Evolutionary conservation across 2,329 filamentous ascomycete species (phyloP).

Genomic region (Talaromyces verruculosus): DNA sequence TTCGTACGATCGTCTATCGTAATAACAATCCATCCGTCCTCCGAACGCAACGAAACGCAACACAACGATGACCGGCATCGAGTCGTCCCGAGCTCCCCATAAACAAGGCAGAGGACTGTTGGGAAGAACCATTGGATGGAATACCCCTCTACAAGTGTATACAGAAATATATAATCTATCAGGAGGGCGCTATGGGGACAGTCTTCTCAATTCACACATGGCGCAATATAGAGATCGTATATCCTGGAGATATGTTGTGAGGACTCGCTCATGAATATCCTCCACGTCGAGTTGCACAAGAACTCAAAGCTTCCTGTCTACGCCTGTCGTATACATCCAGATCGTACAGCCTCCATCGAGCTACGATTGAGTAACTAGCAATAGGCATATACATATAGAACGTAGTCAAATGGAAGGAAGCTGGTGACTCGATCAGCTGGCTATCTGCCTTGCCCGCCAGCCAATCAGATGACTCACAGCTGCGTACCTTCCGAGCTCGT

Average conservation of each 20-base stretch:
- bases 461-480: conserved; percentile 8
- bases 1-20: no score
- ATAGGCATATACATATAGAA: background rate
- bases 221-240: background rate
- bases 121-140: background rate
- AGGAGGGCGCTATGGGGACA: background rate
- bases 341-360: background rate
- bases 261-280: background rate
- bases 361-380: background rate
- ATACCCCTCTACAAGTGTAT: background rate
- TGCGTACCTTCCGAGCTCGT: conserved; percentile 7
- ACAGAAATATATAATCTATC: background rate
- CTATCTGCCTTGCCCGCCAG: background rate
- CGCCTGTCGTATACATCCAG: background rate
- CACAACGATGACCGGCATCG: background rate
- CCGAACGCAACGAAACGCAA: background rate
- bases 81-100: background rate
- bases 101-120: background rate
- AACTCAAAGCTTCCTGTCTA: background rate
- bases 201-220: background rate
- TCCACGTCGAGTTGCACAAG: background rate
- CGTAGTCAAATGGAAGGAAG: background rate
- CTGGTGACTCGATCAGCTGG: conserved; percentile 13
- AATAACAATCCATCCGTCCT: background rate
- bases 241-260: background rate